phyloP scores from a whole-genome alignment of 192 early-diverging fungal species.

The Backusella tuberculispora region DNA sequence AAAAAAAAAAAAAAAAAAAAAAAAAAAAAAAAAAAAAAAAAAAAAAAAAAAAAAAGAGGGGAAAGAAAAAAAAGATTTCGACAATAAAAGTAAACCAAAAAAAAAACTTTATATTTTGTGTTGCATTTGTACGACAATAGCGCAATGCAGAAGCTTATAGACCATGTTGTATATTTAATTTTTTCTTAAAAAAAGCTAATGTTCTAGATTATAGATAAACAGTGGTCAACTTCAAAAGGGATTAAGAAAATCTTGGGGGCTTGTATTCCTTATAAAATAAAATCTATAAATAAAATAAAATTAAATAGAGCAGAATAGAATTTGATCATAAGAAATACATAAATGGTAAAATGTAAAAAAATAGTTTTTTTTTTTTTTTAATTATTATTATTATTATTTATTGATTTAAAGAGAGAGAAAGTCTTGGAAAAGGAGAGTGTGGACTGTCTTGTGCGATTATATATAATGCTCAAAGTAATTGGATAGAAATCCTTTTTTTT shows the following conservation, averaged over 20 bases:
- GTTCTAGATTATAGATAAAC: neutral
- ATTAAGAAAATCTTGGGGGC: neutral
- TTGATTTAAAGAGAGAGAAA: no score
- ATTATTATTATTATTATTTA: neutral
- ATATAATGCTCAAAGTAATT: no score
- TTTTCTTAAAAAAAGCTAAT: neutral
- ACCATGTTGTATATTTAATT: neutral
- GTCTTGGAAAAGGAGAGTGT: no score
- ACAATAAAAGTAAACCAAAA: slow-evolving; percentile 14
- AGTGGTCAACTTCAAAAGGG: no score
- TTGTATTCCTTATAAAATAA: neutral
- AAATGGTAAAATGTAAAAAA: neutral
- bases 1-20: no score
- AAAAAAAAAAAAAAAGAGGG: neutral
- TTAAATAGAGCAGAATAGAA: neutral
- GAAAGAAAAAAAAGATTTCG: neutral
- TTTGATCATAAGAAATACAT: neutral
- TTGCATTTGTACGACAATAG: neutral
- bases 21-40: slow-evolving; percentile 12
- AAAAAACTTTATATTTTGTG: neutral
- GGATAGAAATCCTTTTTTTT: neutral
- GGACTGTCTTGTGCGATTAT: no score
- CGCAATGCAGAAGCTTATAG: slow-evolving; percentile 9
- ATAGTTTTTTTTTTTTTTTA: neutral
- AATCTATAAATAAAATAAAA: no score